A percentile compares a stretch with the other conserved stretches of the same genome.
phyloP scores from a whole-genome alignment of 441 rosid genomes.

The Arabidopsis lyrata region DNA sequence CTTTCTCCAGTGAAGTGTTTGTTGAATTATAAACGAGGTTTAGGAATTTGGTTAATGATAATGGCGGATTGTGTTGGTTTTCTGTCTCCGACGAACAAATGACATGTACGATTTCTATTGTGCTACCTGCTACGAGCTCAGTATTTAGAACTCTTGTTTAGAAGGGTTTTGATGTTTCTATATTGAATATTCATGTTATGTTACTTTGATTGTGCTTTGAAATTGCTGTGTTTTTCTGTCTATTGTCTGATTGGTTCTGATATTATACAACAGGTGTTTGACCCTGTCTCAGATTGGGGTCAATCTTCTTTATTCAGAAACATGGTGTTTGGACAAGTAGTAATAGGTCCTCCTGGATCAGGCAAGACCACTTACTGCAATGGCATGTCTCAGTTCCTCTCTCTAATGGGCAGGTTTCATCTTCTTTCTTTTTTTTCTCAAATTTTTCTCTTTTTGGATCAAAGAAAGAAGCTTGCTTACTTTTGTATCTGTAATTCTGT shows the following conservation, averaged over 20 bases:
- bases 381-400: conserved; percentile 97
- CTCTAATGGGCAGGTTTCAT: conserved; percentile 76
- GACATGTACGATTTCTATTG: not conserved
- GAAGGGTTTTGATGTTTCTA: not conserved
- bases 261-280: too few species aligned
- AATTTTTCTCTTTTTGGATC: not conserved
- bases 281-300: not conserved
- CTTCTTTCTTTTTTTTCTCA: conserved; percentile 6
- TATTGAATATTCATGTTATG: not conserved
- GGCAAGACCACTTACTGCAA: conserved; percentile 97
- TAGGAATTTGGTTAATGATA: not conserved
- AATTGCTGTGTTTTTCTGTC: not conserved
- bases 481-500: conserved; percentile 7
- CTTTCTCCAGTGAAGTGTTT: not conserved
- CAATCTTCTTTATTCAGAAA: not conserved
- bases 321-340: conserved; percentile 95
- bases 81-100: not conserved
- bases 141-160: not conserved
- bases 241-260: not conserved
- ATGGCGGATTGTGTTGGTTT: not conserved
- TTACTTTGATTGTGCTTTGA: not conserved
- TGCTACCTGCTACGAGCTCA: conserved; percentile 5
- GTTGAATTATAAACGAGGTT: not conserved
- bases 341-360: conserved; percentile 95
- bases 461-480: conserved; percentile 15